Conservation (phyloP, 306 rosid genomes). For the Urtica urens region DNA sequence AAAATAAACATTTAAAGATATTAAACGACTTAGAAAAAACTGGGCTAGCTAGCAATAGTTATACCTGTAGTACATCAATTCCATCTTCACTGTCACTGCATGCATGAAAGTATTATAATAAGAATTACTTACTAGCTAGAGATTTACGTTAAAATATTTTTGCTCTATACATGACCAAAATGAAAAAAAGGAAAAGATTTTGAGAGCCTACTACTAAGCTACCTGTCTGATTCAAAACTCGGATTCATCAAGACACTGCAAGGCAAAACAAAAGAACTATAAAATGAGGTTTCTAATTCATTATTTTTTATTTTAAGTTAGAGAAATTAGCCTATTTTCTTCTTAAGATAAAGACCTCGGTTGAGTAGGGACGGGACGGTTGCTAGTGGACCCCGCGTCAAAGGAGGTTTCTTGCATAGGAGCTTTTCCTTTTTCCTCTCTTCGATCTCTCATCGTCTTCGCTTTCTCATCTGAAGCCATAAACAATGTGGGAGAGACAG, state of each 20-base stretch:
- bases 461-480: background rate
- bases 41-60: background rate
- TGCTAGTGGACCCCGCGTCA: background rate
- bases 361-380: background rate
- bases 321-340: background rate
- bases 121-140: background rate
- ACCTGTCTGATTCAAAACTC: background rate
- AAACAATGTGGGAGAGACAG: background rate
- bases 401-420: background rate
- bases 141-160: too few relatives aligned
- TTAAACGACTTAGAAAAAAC: too few relatives aligned
- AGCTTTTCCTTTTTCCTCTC: slow-evolving; percentile 1
- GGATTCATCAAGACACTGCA: background rate
- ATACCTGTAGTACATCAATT: background rate
- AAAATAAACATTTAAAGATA: background rate
- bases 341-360: background rate
- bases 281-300: background rate
- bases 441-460: background rate
- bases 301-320: background rate
- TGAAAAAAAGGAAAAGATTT: background rate
- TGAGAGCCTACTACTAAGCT: background rate
- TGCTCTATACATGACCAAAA: background rate
- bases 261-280: background rate
- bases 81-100: slow-evolving; percentile 1
- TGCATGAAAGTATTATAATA: background rate